Evolutionary conservation across 2,329 filamentous ascomycete genomes (phyloP), one percentile per base, ranked within the genome.

Genomic region (Simplicillium aogashimaense): DNA sequence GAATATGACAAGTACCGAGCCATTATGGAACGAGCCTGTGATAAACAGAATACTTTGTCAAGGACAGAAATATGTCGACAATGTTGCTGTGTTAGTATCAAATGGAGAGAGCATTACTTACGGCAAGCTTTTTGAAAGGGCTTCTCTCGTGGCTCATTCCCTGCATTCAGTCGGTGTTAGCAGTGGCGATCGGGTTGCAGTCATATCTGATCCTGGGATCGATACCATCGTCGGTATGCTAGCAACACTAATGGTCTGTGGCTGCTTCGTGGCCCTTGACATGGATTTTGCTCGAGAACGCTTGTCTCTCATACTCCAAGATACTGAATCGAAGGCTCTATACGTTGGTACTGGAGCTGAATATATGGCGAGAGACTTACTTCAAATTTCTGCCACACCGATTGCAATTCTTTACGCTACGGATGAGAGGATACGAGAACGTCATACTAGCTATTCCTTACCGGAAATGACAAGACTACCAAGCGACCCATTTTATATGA

Each of bases 211-310:
- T n/a, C 50, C 51, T 10, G 48, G 50, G 18, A 44, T 51, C 37
- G 47, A 48, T 39, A 47, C 48, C 7, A 45, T 52, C 14, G 43
- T 43, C 10, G 50, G 45, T 36, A 46, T 50, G 40, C 45, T 53
- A 17, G 50, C 45, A 9, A 41, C 45, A 15, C 43, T 48, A 17
- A 44, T 49, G 44, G 47, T 49, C 9, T 46, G 51, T 4, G 49
- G 46, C 32, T 47, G 49, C 43, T 53, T 51, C 36, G 48, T 52
- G 39, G 47, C 51, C 16, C 47, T 53, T 35, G 51, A 53, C 37
- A 43, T 47, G 41, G 47, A 53, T 35, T 52, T 52, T 29, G 51
- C 51, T 2, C 42, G 40, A n/a, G 47, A 52, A 17, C 49, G 51
- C 25, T 44, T 53, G 14, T 42, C 47, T 10, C 51, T 51, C 41